Conservation (phyloP, 257 asterid genomes). For the Solanum gracilifrons region DNA sequence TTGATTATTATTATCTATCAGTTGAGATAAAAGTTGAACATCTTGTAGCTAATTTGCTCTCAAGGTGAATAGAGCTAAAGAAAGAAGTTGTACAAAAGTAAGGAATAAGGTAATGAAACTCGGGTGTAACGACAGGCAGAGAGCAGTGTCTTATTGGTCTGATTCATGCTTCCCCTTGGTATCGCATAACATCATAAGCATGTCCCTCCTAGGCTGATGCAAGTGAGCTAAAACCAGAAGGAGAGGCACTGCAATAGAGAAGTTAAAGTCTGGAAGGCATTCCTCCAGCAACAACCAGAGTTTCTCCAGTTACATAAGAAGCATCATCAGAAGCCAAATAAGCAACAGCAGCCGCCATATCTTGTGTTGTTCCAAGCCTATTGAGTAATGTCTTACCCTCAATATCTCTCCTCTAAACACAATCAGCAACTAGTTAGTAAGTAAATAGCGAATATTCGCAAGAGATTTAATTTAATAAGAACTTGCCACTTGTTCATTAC, state of each 20-base stretch:
- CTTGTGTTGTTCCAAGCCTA: slow-evolving; percentile 70
- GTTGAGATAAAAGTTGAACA: background rate
- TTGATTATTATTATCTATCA: background rate
- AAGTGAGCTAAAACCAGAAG: background rate
- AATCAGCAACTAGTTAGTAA: background rate
- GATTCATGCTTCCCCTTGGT: background rate
- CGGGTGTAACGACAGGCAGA: background rate
- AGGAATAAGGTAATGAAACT: background rate
- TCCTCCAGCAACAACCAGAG: slow-evolving; percentile 82
- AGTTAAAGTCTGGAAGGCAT: slow-evolving; percentile 61
- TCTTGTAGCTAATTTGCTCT: background rate
- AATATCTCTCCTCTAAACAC: slow-evolving; percentile 38
- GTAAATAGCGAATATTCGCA: background rate
- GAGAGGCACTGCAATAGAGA: background rate
- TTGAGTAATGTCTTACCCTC: slow-evolving; percentile 57
- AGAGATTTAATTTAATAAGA: background rate
- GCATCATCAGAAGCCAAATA: slow-evolving; percentile 88
- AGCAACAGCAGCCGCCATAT: slow-evolving; percentile 86
- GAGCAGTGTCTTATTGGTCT: background rate
- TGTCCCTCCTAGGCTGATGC: background rate
- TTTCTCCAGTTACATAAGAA: slow-evolving; percentile 76
- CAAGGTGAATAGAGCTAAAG: background rate
- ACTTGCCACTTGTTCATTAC: slow-evolving; percentile 40
- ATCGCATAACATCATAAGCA: background rate
- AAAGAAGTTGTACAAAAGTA: background rate